Evolutionary conservation across 306 rosid species (phyloP).

Genomic region (Rosa chinensis): DNA sequence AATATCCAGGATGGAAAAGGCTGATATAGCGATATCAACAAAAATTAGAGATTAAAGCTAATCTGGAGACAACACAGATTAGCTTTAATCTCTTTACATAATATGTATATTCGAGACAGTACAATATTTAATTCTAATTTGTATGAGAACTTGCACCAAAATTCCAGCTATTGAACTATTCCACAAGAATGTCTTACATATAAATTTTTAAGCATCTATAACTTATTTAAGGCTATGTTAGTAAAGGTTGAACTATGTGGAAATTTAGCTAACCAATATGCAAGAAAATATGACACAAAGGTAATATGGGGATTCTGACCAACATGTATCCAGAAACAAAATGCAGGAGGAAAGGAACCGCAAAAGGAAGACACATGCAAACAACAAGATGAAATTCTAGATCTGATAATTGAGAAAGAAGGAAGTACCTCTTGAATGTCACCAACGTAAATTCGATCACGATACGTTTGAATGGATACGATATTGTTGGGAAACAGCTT

Average conservation of each 20-base stretch:
- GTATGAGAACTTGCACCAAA: background rate
- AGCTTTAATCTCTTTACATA: background rate
- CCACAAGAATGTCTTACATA: background rate
- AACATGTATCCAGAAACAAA: background rate
- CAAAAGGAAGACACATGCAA: background rate
- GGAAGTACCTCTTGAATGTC: constrained; percentile 65
- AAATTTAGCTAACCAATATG: background rate
- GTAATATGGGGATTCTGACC: background rate
- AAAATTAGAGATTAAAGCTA: background rate
- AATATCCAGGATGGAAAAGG: background rate
- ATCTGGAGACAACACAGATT: background rate
- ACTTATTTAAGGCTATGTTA: background rate
- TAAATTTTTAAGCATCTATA: background rate
- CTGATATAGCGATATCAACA: background rate
- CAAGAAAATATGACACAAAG: background rate
- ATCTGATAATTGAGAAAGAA: background rate
- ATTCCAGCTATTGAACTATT: background rate
- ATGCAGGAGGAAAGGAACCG: background rate
- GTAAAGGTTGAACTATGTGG: background rate
- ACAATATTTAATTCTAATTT: background rate
- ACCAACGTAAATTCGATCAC: constrained; percentile 91
- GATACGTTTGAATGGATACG: constrained; percentile 82
- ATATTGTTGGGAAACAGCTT: constrained; percentile 87
- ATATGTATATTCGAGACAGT: background rate
- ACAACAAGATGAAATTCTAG: background rate